phyloP scores from a whole-genome alignment of 805 yeast species.

The Teunomyces barrocoloradensis region DNA sequence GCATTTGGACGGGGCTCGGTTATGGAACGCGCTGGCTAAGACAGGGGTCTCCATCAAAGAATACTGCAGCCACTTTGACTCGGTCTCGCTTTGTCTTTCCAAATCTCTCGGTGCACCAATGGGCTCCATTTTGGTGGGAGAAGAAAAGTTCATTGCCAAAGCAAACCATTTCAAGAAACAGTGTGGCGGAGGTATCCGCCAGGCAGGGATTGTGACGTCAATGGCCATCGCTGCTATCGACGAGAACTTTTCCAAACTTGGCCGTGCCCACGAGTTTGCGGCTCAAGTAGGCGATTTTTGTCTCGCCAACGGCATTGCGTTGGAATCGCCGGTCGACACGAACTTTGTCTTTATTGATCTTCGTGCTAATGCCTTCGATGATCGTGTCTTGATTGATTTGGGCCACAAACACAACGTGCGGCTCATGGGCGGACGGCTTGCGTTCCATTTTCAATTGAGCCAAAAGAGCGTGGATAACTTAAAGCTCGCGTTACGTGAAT shows the following conservation, averaged over 20 bases:
- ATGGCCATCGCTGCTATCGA: constrained; percentile 82
- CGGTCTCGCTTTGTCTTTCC: constrained; percentile 86
- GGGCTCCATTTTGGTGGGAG: constrained; percentile 83
- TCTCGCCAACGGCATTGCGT: constrained; percentile 47
- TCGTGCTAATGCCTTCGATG: constrained; percentile 51
- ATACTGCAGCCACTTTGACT: constrained; percentile 76
- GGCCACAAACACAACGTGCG: constrained; percentile 60
- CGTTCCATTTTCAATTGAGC: constrained; percentile 62
- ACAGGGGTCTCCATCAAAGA: constrained; percentile 66
- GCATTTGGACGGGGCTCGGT: constrained; percentile 51
- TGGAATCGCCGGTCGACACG: constrained; percentile 78
- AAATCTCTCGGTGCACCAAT: constrained; percentile 93
- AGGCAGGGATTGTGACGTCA: constrained; percentile 73
- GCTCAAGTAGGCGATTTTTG: constrained; percentile 54
- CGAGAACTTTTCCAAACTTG: constrained; percentile 61
- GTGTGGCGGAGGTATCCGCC: constrained; percentile 92
- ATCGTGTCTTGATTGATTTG: constrained; percentile 48
- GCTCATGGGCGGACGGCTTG: constrained; percentile 70
- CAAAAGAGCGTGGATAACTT: constrained; percentile 28
- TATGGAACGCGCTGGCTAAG: constrained; percentile 85
- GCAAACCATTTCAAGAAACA: constrained; percentile 89
- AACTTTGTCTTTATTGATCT: constrained; percentile 79
- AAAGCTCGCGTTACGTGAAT: constrained; percentile 56
- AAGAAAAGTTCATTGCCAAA: constrained; percentile 52
- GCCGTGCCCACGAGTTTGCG: constrained; percentile 50